Evolutionary conservation across 2,329 filamentous ascomycete genomes (phyloP).

Genomic region (Calonectria hongkongensis): DNA sequence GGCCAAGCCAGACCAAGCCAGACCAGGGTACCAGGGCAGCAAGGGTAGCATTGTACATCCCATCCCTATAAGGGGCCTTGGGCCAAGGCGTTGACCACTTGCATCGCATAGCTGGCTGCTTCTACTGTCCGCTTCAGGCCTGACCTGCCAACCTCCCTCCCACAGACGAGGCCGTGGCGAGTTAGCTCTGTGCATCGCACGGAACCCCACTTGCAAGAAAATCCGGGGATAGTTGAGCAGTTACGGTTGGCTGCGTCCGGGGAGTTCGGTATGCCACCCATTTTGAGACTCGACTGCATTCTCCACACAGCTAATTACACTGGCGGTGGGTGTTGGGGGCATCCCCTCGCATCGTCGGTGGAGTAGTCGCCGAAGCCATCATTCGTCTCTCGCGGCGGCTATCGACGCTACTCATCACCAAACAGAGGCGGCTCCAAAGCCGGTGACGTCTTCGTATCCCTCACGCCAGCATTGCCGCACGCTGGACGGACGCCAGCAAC

Average conservation of each 20-base stretch:
- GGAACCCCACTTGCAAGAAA: constrained; percentile 39
- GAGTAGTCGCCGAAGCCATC: constrained; percentile 24
- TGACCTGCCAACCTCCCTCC: constrained; percentile 26
- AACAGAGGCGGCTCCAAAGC: constrained; percentile 7
- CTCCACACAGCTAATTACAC: constrained; percentile 29
- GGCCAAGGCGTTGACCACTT: constrained; percentile 18
- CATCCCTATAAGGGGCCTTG: constrained; percentile 36
- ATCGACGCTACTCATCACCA: constrained; percentile 26
- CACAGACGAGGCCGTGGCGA: constrained; percentile 2
- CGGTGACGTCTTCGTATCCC: constrained; percentile 28
- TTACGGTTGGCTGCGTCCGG: constrained; percentile 36
- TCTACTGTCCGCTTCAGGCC: constrained; percentile 9
- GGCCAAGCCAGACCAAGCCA: constrained; percentile 2
- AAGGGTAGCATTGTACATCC: constrained; percentile 22
- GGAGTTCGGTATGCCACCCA: constrained; percentile 39
- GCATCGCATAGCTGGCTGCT: constrained; percentile 1
- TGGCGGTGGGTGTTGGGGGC: constrained; percentile 15
- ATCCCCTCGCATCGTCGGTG: constrained; percentile 23
- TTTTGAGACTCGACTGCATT: constrained; percentile 35
- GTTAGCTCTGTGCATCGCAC: constrained; percentile 32
- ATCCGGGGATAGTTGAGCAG: constrained; percentile 39
- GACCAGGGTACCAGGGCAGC: constrained; percentile 19
- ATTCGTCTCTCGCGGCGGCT: constrained; percentile 20
- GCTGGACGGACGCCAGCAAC: constrained; percentile 4
- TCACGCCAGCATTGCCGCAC: neutral